phyloP scores from a whole-genome alignment of 192 early-diverging fungal species.

The Linnemannia elongata region DNA sequence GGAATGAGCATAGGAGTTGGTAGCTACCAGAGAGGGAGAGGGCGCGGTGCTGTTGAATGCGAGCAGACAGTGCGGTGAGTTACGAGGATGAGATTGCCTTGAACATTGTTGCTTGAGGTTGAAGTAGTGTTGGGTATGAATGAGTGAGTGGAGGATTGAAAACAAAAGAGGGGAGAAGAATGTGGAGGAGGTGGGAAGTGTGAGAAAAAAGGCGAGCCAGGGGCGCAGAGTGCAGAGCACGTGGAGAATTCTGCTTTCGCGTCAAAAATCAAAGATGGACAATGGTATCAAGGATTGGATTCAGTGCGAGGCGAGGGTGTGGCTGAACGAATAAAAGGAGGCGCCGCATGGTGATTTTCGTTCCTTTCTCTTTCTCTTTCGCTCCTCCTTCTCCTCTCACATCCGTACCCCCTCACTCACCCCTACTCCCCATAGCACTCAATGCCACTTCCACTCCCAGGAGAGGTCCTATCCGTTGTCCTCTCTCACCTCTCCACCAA shows the following conservation, averaged over 20 bases:
- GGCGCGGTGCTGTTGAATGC: background rate
- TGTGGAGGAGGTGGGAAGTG: background rate
- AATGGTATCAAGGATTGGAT: background rate
- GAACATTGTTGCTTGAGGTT: conserved; percentile 2
- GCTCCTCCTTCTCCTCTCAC: too few relatives aligned
- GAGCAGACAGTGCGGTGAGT: background rate
- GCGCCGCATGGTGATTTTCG: too few relatives aligned
- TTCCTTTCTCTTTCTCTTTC: conserved; percentile 3
- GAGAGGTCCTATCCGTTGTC: background rate
- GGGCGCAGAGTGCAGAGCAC: background rate
- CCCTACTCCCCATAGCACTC: too few relatives aligned
- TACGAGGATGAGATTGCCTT: conserved; percentile 4
- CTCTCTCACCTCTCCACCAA: too few relatives aligned
- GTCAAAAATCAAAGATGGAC: too few relatives aligned
- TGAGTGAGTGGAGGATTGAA: conserved; percentile 1
- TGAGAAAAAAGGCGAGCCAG: background rate
- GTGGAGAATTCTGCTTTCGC: background rate
- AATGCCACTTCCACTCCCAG: background rate
- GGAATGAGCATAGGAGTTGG: too few relatives aligned
- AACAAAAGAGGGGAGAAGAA: background rate
- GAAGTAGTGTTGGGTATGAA: background rate
- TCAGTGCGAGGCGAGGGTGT: background rate
- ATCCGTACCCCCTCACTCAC: background rate
- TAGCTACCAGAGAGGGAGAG: conserved; percentile 19
- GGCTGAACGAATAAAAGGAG: background rate